phyloP scores from a whole-genome alignment of 805 yeast genomes.

The Starmerella riodocensis region DNA sequence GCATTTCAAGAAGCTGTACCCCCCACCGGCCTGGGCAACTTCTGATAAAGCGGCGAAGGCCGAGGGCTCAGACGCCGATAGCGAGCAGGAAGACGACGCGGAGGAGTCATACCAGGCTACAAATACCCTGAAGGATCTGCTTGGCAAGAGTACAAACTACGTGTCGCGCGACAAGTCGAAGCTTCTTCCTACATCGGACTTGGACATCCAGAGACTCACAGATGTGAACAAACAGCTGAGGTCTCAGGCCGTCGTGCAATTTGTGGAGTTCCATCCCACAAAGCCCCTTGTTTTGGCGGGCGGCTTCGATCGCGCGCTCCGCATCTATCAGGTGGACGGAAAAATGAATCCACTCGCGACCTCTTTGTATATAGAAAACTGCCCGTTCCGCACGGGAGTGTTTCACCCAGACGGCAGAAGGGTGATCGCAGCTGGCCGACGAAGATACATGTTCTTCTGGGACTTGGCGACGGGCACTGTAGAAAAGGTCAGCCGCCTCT shows the following conservation, averaged over 20 bases:
- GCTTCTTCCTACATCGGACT: constrained; percentile 51
- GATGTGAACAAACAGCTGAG: constrained; percentile 68
- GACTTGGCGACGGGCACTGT: constrained; percentile 60
- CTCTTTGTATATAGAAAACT: constrained; percentile 58
- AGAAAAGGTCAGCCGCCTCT: constrained; percentile 76
- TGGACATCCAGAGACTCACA: constrained; percentile 69
- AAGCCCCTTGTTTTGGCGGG: constrained; percentile 78
- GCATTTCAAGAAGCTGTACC: constrained; percentile 61
- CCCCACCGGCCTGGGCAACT: constrained; percentile 72
- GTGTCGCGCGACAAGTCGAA: constrained; percentile 28
- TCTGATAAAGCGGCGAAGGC: constrained; percentile 22
- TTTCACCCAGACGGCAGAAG: constrained; percentile 43
- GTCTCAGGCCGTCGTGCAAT: constrained; percentile 72
- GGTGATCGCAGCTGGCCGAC: constrained; percentile 78
- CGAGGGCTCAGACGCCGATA: constrained; percentile 20
- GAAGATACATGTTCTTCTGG: constrained; percentile 88
- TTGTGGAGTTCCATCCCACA: constrained; percentile 69
- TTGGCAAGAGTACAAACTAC: constrained; percentile 24
- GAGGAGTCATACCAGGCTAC: constrained; percentile 1
- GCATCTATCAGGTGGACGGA: constrained; percentile 86
- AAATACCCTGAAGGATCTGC: constrained; percentile 27
- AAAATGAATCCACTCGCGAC: constrained; percentile 68
- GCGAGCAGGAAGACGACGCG: constrained; percentile 10
- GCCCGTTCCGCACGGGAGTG: constrained; percentile 65
- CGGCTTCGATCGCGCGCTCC: constrained; percentile 79